Percentiles rank a stretch among this genome's conserved stretches.
phyloP scores from a whole-genome alignment of 495 filamentous ascomycete species.

The Evernia prunastri region DNA sequence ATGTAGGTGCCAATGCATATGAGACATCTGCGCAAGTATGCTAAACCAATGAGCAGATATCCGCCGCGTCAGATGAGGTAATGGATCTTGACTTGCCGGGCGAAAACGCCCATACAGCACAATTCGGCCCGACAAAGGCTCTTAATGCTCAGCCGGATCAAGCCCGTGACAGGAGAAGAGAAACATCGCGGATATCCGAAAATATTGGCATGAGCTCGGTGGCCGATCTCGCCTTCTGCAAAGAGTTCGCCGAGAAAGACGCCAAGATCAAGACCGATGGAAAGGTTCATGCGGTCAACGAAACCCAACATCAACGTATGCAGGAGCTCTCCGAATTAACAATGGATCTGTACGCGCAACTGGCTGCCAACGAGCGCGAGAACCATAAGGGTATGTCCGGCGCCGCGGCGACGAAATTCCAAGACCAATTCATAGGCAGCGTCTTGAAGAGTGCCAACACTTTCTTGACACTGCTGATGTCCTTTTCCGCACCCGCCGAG shows the following conservation, averaged over 20 bases:
- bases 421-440: constrained; percentile 11
- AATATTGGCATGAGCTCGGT: background rate
- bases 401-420: constrained; percentile 2
- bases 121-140: background rate
- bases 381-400: background rate
- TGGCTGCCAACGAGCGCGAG: constrained; percentile 1
- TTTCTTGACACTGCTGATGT: constrained; percentile 13
- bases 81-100: constrained; percentile 7
- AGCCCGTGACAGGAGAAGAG: background rate
- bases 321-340: constrained; percentile 14
- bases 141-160: background rate
- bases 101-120: background rate
- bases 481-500: constrained; percentile 4
- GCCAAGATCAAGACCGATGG: background rate
- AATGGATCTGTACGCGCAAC: constrained; percentile 7
- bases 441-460: constrained; percentile 17
- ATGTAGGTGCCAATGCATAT: background rate
- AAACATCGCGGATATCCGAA: background rate
- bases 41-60: background rate
- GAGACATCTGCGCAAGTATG: background rate
- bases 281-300: background rate
- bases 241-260: background rate
- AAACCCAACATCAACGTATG: constrained; percentile 8
- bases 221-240: background rate
- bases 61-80: background rate